Conservation (phyloP, 1,139 yeast genomes). For the Meyerozyma sp. region DNA sequence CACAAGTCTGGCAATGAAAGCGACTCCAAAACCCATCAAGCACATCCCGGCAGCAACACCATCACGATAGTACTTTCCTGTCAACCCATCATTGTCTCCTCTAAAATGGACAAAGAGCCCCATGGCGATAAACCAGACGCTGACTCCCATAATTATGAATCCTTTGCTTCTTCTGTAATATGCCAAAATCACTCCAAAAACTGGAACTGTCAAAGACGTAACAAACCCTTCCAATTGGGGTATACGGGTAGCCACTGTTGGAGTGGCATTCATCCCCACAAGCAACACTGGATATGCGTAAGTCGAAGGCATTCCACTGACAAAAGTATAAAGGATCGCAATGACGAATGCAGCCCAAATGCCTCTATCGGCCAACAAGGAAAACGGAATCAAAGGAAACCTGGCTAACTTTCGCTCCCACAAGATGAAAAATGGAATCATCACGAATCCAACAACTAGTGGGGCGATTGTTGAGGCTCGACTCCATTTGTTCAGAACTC, state of each 20-base stretch:
- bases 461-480: constrained; percentile 53
- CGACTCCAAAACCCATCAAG: constrained; percentile 33
- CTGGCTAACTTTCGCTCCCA: constrained; percentile 53
- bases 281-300: constrained; percentile 31
- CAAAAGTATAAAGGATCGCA: constrained; percentile 25
- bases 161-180: constrained; percentile 24
- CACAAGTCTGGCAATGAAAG: constrained; percentile 32
- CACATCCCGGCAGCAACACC: constrained; percentile 33
- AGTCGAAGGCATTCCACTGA: constrained; percentile 25
- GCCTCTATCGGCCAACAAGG: constrained; percentile 58
- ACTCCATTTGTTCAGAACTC: constrained; percentile 23
- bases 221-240: constrained; percentile 28
- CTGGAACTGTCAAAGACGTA: constrained; percentile 26
- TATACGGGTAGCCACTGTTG: constrained; percentile 32
- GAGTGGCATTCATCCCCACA: constrained; percentile 28
- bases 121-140: constrained; percentile 30
- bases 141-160: constrained; percentile 29
- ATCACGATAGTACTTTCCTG: constrained; percentile 18
- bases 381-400: constrained; percentile 55
- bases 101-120: constrained; percentile 31
- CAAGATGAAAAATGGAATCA: constrained; percentile 46
- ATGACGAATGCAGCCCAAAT: constrained; percentile 35
- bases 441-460: constrained; percentile 54
- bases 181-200: constrained; percentile 29
- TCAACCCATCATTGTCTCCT: constrained; percentile 28